Evolutionary conservation across 2,329 filamentous ascomycete genomes (phyloP).

Genomic region (Metarhizium album): DNA sequence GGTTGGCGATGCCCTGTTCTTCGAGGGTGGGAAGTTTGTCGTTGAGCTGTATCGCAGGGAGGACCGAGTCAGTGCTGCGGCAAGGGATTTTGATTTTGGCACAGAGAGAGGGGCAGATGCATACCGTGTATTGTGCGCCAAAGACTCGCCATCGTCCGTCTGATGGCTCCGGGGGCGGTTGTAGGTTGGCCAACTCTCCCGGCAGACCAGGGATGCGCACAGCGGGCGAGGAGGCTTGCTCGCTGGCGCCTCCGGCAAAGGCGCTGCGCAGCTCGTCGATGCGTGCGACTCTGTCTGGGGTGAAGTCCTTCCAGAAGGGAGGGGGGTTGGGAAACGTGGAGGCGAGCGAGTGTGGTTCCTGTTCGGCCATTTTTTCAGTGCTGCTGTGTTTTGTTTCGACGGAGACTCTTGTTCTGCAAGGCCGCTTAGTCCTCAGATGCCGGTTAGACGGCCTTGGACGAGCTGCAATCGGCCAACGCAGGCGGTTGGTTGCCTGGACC

Average conservation of each 20-base stretch:
- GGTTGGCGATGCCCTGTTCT: constrained; percentile 59
- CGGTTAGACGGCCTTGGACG: no score
- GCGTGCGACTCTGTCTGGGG: constrained; percentile 57
- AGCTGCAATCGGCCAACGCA: no score
- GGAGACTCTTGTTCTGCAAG: no score
- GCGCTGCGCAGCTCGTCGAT: constrained; percentile 32
- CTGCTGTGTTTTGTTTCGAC: no score
- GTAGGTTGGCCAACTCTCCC: constrained; percentile 61
- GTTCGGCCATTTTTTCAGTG: constrained; percentile 45
- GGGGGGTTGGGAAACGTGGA: constrained; percentile 79
- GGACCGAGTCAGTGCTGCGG: neutral
- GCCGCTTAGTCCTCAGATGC: no score
- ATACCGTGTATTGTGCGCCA: constrained; percentile 50
- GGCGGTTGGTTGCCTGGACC: no score
- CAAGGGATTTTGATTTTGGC: no score
- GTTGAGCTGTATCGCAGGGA: constrained; percentile 36
- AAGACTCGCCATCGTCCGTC: constrained; percentile 66
- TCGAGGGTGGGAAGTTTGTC: constrained; percentile 57
- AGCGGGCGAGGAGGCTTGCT: constrained; percentile 14
- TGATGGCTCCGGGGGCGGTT: constrained; percentile 67
- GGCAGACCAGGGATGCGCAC: constrained; percentile 43
- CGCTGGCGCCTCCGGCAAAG: constrained; percentile 19
- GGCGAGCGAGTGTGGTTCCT: constrained; percentile 36
- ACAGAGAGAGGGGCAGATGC: neutral
- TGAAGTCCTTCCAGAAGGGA: constrained; percentile 84